Evolutionary conservation across 2,329 filamentous ascomycete genomes (phyloP), one percentile per base, ranked within the genome.

Genomic region (Fusarium aywerte): DNA sequence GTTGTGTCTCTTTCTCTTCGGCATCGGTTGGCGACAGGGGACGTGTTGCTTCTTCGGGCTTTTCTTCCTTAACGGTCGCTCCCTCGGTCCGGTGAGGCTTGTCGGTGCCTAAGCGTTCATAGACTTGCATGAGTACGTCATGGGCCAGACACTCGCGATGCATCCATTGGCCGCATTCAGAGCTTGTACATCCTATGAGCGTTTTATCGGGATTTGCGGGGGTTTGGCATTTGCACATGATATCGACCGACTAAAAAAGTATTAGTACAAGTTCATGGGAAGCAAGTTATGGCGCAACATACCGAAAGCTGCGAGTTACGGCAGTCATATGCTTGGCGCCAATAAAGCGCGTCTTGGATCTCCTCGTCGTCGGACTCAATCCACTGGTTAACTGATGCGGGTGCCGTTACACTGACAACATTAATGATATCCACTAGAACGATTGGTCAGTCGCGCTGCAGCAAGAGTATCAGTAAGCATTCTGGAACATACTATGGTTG

Each of bases 371-470:
- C 86, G 25, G 86, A 80, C 70, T 93, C 91, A 38, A 88, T 84
- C 88, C 90, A 92, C 69, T 90, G 85, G 58, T 86, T 85, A 18
- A 92, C 87, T 7, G 82, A 80, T 2, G 90, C 85, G 42, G 80
- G 80, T 25, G 85, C 85, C 18, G 89, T 88, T 16, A 92, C 88
- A 52, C 88, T 89, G 73, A 89, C 84, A 6, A 90, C 90, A 65
- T 92, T 90, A 75, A 93, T 90, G 39, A 93, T 85, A 58, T 91
- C 89, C 89, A 92, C 85, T 87, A 42, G 15, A 38, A 25, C 10
- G 11, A 27, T 29, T 18, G 44, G 65, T 67, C 55, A 73, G 61
- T 45, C 9, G 29, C 20, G 36, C 42, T 62, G 51, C 36, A 42
- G 21, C 20, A 25, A 20, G 38, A 15, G 40, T 58, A 18, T 33